Conservation (phyloP, 192 early-diverging fungal species). For the Radiomyces spectabilis region DNA sequence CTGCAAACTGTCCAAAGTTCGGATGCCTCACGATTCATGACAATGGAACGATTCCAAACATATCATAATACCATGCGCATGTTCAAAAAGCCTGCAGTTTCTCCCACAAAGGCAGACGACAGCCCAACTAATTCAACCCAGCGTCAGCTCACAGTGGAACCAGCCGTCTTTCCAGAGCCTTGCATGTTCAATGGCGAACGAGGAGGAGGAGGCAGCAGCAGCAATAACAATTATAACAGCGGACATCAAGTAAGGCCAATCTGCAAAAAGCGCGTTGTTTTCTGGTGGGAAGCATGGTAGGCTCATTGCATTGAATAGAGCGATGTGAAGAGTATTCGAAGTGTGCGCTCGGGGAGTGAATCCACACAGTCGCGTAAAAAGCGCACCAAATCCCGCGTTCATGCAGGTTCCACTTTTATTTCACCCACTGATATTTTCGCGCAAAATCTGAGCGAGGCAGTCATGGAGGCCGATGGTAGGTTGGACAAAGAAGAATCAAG, state of each 20-base stretch:
- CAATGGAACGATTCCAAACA: conserved; percentile 1
- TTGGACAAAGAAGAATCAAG: too few species aligned
- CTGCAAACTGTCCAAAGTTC: conserved; percentile 7
- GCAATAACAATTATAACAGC: neutral
- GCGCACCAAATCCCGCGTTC: neutral
- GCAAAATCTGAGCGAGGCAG: conserved; percentile 25
- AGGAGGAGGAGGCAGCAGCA: neutral
- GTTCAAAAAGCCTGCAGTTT: neutral
- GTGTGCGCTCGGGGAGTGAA: conserved; percentile 21
- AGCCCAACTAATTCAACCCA: neutral
- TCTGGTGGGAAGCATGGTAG: too few species aligned
- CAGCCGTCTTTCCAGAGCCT: conserved; percentile 7
- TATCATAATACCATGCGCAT: neutral
- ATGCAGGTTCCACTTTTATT: conserved; percentile 4
- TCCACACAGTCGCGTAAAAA: conserved; percentile 20
- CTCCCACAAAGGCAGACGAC: neutral
- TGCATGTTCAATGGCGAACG: conserved; percentile 6
- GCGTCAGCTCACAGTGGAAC: conserved; percentile 22
- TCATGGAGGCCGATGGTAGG: conserved; percentile 29
- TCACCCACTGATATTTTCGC: conserved; percentile 32
- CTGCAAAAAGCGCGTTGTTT: too few species aligned
- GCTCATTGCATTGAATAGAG: neutral
- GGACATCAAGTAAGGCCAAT: too few species aligned
- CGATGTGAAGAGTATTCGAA: conserved; percentile 12
- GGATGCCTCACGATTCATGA: conserved; percentile 9